Percentiles rank a stretch among this genome's conserved stretches.
These are phyloP conservation scores for Podospora conica DNA, from an alignment of 495 filamentous ascomycete genomes.

Conservation along the genomic window DNA sequence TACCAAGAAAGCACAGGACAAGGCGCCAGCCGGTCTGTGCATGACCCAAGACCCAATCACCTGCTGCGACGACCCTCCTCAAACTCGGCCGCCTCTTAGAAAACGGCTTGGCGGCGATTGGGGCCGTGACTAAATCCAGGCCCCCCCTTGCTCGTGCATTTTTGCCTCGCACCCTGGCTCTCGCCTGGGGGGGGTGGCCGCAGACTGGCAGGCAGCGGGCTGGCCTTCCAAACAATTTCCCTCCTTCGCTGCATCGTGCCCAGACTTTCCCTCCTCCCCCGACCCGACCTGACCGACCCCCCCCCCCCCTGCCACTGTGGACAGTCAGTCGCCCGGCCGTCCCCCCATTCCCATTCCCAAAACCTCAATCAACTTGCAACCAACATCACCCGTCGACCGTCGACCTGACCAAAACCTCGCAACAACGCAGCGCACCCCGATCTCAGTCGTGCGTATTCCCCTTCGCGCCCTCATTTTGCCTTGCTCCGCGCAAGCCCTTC, in stretches of 20 bases:
- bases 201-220: neutral
- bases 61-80: slow-evolving; percentile 3
- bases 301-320: no score
- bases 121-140: no score
- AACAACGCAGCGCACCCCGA: slow-evolving; percentile 21
- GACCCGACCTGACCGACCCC: no score
- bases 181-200: neutral
- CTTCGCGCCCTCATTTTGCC: slow-evolving; percentile 28
- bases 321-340: neutral
- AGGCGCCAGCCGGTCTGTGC: slow-evolving; percentile 11
- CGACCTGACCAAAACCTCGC: slow-evolving; percentile 18
- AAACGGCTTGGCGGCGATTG: slow-evolving; percentile 14
- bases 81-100: slow-evolving; percentile 14
- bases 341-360: slow-evolving; percentile 19
- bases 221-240: slow-evolving; percentile 26
- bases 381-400: slow-evolving; percentile 18
- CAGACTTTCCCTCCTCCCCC: slow-evolving; percentile 26
- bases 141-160: slow-evolving; percentile 29
- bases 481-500: slow-evolving; percentile 7
- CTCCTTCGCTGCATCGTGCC: slow-evolving; percentile 9
- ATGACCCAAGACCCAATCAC: slow-evolving; percentile 20
- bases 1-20: slow-evolving; percentile 11
- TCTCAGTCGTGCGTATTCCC: slow-evolving; percentile 11
- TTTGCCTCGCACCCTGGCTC: slow-evolving; percentile 24
- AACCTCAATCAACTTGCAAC: slow-evolving; percentile 24